Base-by-base conservation (phyloP, 495 filamentous ascomycete species). In the Extremus antarcticus region DNA sequence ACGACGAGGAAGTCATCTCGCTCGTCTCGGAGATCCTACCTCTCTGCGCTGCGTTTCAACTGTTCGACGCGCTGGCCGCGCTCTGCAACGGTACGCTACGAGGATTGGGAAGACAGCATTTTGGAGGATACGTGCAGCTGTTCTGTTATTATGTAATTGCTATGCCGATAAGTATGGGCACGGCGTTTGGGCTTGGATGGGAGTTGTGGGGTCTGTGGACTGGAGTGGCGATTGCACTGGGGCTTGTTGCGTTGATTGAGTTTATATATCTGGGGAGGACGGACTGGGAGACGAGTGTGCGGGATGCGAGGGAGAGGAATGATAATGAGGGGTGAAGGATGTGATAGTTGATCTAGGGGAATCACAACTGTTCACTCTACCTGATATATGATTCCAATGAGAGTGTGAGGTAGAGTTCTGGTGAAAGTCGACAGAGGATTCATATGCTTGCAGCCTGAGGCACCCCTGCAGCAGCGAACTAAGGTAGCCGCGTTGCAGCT, bases 1-100 rank as follows among this genome's bases (percentile, higher is more conserved):
- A 69, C 1, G 71, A 75, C 43, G 35, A 41, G 9, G 59, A 52
- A 9, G 73, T 75, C 39, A 64, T 68, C 32, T 65, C 68, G 8
- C 35, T 66, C 41, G 61, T 66, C 19, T 52, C 47, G 3, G 48
- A 50, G 1, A 43, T 63, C 23, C 58, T 70, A 23, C 66, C 66
- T 10, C 17, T 67, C 17, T 61, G 56, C 50, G 67, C 67, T 10
- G 60, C 64, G 1, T 52, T 70, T 25, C 63, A 66, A 40, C 50
- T 67, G 13, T 56, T 63, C 7, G 67, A 70, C 48, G 56, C 67
- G 7, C n/a, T 63, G 63, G 73, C 71, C 48, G 62, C 61, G 43
- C 65, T 43, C 3, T 43, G 20, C 50, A 48, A 54, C 39, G 55
- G 55, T 24, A 54, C 43, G 24, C 22, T 58, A 17, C n/a, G 55